phyloP scores from a whole-genome alignment of 495 filamentous ascomycete species.

The Ramalina intermedia region DNA sequence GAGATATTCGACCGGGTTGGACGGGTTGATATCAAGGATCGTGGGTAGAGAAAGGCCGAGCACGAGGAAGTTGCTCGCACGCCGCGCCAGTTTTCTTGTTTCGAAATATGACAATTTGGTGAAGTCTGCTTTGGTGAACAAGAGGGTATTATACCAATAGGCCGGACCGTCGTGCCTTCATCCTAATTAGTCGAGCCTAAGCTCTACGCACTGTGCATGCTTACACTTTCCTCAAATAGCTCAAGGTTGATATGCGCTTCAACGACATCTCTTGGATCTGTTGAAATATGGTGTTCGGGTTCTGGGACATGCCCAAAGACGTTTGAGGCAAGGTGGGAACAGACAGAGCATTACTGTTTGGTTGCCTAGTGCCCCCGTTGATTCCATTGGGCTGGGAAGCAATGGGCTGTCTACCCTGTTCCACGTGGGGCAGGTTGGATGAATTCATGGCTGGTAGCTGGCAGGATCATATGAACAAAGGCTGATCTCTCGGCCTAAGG shows the following conservation, averaged over 20 bases:
- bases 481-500: no score
- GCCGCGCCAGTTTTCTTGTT: slow-evolving; percentile 61
- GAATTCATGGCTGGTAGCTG: no score
- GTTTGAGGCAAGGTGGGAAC: slow-evolving; percentile 7
- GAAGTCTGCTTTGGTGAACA: slow-evolving; percentile 75
- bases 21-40: slow-evolving; percentile 71
- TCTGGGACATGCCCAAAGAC: slow-evolving; percentile 34
- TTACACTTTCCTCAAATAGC: slow-evolving; percentile 84
- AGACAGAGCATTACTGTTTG: slow-evolving; percentile 7
- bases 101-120: slow-evolving; percentile 75
- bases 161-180: slow-evolving; percentile 76
- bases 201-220: slow-evolving; percentile 19
- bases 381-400: no score
- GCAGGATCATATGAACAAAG: no score
- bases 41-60: slow-evolving; percentile 83
- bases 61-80: slow-evolving; percentile 83
- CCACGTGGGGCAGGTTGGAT: no score
- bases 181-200: slow-evolving; percentile 6
- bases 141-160: slow-evolving; percentile 95
- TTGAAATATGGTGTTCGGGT: slow-evolving; percentile 55
- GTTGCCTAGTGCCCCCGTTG: not conserved
- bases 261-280: slow-evolving; percentile 80
- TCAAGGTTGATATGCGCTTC: slow-evolving; percentile 90
- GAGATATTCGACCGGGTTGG: slow-evolving; percentile 68
- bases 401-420: no score